These are phyloP conservation scores for Phytophthora vignae DNA, from an alignment of 352 stramenopile species.

Conservation along the genomic window DNA sequence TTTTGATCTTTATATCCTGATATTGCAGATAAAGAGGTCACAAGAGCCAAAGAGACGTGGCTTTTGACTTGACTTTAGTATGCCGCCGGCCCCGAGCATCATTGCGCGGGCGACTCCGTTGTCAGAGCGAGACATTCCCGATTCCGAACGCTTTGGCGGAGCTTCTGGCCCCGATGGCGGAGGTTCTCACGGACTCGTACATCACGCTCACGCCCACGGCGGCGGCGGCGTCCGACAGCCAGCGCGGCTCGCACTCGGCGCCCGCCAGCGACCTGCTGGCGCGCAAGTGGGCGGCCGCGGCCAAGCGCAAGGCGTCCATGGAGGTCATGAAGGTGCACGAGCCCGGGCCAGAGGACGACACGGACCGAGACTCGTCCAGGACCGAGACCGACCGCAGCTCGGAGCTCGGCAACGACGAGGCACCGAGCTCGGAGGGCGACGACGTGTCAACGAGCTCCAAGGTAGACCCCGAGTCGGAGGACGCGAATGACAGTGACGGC, in stretches of 20 bases:
- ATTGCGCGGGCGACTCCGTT: slow-evolving; percentile 14
- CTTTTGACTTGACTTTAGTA: slow-evolving; percentile 1
- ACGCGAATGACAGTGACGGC: slow-evolving; percentile 36
- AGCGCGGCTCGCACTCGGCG: slow-evolving; percentile 26
- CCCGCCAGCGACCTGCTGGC: slow-evolving; percentile 48
- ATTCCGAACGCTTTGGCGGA: slow-evolving; percentile 16
- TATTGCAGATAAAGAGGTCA: not conserved
- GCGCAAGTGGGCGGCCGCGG: slow-evolving; percentile 51
- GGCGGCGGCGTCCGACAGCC: slow-evolving; percentile 27
- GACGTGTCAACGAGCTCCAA: slow-evolving; percentile 37
- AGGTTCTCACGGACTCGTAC: slow-evolving; percentile 47
- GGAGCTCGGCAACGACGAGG: slow-evolving; percentile 41
- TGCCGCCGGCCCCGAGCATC: slow-evolving; percentile 4
- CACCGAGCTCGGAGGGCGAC: slow-evolving; percentile 40
- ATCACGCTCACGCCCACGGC: slow-evolving; percentile 61
- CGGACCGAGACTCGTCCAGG: slow-evolving; percentile 36
- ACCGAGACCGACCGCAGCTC: slow-evolving; percentile 57
- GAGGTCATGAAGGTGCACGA: slow-evolving; percentile 38
- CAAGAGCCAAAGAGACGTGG: slow-evolving; percentile 7
- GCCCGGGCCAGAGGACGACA: slow-evolving; percentile 32
- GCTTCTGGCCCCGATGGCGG: slow-evolving; percentile 21
- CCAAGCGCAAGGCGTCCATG: slow-evolving; percentile 47
- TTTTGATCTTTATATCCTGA: not conserved
- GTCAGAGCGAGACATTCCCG: slow-evolving; percentile 30
- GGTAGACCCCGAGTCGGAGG: slow-evolving; percentile 34